Evolutionary conservation across 495 filamentous ascomycete genomes (phyloP).

Genomic region (Astrothelium macrocarpum): DNA sequence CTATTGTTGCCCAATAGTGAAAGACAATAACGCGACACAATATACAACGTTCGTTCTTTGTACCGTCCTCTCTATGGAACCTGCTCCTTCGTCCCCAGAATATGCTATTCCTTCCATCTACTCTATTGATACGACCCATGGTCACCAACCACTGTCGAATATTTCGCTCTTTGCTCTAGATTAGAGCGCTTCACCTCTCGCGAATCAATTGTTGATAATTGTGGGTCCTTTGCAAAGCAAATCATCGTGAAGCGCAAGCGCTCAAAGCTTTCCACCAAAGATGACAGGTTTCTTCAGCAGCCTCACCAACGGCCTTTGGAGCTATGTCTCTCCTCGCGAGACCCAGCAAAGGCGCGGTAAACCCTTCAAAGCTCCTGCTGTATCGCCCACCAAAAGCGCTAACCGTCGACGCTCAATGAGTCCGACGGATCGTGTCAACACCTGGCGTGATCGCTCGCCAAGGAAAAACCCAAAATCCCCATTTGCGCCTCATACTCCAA

Average conservation of each 20-base stretch:
- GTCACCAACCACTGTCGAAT: neutral
- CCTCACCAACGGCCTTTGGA: constrained; percentile 4
- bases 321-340: constrained; percentile 8
- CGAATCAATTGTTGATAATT: too few species aligned
- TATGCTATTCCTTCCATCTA: neutral
- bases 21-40: neutral
- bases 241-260: neutral
- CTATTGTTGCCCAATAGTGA: neutral
- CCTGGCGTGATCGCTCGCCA: neutral
- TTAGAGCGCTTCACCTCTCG: too few species aligned
- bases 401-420: neutral
- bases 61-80: too few species aligned
- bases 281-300: constrained; percentile 4
- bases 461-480: neutral
- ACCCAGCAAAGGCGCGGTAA: constrained; percentile 8
- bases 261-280: neutral
- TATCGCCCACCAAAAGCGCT: neutral
- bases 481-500: neutral
- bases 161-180: too few species aligned
- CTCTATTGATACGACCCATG: neutral
- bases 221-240: neutral
- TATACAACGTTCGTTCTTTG: too few species aligned
- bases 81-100: too few species aligned
- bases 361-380: constrained; percentile 3
- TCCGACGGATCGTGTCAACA: neutral